These are phyloP conservation scores for Tephrocybe sp. DNA, from an alignment of 768 basidiomycete genomes.

Conservation along the genomic window DNA sequence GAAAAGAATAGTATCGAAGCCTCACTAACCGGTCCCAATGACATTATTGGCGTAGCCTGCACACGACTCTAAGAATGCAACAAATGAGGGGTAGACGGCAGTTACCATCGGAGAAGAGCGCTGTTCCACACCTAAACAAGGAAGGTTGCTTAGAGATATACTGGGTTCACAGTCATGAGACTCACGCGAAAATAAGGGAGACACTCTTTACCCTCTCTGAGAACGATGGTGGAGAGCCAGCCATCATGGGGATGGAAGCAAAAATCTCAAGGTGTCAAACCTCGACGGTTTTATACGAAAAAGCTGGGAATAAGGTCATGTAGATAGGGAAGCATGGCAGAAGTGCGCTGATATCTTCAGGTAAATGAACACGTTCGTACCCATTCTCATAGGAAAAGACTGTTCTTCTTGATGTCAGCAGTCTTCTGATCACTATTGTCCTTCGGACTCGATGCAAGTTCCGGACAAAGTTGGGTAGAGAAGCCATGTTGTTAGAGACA, in stretches of 20 bases:
- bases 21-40: conserved; percentile 2
- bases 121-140: background rate
- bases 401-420: no score
- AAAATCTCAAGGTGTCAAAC: no score
- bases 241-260: background rate
- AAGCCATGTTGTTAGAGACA: no score
- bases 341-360: no score
- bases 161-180: background rate
- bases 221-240: background rate
- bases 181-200: conserved; percentile 6
- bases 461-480: no score
- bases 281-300: no score
- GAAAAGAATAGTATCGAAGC: background rate
- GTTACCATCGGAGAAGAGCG: background rate
- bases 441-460: no score
- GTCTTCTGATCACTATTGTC: no score
- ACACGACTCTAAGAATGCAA: background rate
- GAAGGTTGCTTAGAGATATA: background rate
- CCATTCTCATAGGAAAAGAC: no score
- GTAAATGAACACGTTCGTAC: no score
- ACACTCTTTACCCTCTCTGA: conserved; percentile 1
- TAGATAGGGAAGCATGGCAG: no score
- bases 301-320: no score
- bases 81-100: background rate
- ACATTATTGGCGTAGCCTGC: conserved; percentile 5